Conservation (phyloP, 176 grass and related monocot genomes). For the Luzula sylvatica region DNA sequence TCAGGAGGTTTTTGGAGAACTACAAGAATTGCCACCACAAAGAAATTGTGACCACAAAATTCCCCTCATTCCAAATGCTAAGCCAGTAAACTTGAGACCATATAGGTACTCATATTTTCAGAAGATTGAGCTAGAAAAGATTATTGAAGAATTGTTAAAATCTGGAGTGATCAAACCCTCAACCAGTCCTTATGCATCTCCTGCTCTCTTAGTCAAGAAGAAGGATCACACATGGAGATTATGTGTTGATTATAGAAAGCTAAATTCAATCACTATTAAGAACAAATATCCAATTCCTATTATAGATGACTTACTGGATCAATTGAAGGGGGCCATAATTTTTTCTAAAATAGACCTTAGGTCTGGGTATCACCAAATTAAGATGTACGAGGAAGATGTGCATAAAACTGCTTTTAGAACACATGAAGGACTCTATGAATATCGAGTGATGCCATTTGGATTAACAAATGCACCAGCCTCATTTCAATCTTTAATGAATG, state of each 20-base stretch:
- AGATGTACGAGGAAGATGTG: background rate
- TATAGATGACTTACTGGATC: conserved; percentile 2
- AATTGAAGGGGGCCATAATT: background rate
- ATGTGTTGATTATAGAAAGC: background rate
- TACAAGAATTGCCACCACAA: background rate
- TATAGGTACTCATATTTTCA: conserved; percentile 1
- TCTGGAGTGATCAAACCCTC: background rate
- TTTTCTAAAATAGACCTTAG: background rate
- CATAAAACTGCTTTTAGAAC: background rate
- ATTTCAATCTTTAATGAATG: background rate
- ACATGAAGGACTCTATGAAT: conserved; percentile 12
- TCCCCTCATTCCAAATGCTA: background rate
- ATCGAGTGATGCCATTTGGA: background rate
- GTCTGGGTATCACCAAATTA: conserved; percentile 8
- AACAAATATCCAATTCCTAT: background rate
- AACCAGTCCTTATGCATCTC: background rate
- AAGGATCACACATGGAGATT: background rate
- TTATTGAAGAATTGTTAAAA: background rate
- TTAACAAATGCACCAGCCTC: background rate
- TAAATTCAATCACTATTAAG: background rate
- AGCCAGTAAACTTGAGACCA: background rate
- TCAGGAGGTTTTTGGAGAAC: background rate
- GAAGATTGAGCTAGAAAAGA: background rate
- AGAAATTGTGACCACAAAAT: background rate
- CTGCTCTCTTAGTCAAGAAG: background rate